These are phyloP conservation scores for Trichoderma aggressivum DNA, from an alignment of 2,329 filamentous ascomycete genomes.

Conservation along the genomic window DNA sequence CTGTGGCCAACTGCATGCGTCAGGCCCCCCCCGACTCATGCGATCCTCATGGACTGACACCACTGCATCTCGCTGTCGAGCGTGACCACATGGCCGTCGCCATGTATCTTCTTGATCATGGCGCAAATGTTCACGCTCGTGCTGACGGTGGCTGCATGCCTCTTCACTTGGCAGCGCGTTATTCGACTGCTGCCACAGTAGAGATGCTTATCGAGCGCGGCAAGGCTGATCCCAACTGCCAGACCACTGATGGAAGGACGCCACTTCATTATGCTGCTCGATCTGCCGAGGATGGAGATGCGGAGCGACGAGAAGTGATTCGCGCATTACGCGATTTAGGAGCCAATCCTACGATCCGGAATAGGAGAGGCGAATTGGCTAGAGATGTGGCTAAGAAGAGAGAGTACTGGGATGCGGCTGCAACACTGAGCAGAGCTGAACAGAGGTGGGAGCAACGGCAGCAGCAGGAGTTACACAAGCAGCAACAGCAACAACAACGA, in stretches of 20 bases:
- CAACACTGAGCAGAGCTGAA: slow-evolving; percentile 33
- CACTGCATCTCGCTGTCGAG: slow-evolving; percentile 32
- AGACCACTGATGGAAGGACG: slow-evolving; percentile 31
- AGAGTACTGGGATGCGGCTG: slow-evolving; percentile 32
- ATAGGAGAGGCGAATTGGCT: slow-evolving; percentile 28
- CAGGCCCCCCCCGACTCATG: slow-evolving; percentile 26
- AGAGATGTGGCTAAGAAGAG: slow-evolving; percentile 33
- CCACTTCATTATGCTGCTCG: slow-evolving; percentile 34
- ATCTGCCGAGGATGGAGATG: slow-evolving; percentile 30
- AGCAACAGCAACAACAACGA: neutral
- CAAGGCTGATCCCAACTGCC: slow-evolving; percentile 29
- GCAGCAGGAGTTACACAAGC: slow-evolving; percentile 18
- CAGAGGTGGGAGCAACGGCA: slow-evolving; percentile 34
- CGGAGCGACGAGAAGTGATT: slow-evolving; percentile 32
- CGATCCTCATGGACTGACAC: slow-evolving; percentile 31
- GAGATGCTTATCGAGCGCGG: slow-evolving; percentile 33
- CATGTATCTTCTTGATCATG: slow-evolving; percentile 33
- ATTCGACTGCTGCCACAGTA: slow-evolving; percentile 30
- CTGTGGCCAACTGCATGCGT: slow-evolving; percentile 26
- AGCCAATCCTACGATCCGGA: slow-evolving; percentile 30
- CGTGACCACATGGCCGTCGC: slow-evolving; percentile 33
- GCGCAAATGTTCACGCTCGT: slow-evolving; percentile 27
- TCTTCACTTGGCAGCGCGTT: slow-evolving; percentile 32
- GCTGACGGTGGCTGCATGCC: slow-evolving; percentile 32
- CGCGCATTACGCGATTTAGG: slow-evolving; percentile 30